These are phyloP conservation scores for Camelina neglecta DNA, from an alignment of 345 rosid genomes.

Conservation along the genomic window DNA sequence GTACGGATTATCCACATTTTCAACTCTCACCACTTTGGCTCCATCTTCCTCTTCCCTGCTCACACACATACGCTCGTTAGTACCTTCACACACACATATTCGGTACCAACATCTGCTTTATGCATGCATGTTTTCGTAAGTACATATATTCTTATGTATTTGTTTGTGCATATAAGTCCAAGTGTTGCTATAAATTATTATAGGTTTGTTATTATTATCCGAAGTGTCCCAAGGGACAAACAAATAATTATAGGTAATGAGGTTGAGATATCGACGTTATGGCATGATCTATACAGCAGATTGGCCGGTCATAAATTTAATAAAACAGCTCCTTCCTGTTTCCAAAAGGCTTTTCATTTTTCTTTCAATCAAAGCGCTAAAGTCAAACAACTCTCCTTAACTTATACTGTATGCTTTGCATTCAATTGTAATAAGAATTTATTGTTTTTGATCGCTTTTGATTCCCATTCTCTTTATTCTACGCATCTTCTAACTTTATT, in stretches of 20 bases:
- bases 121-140: not conserved
- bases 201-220: not conserved
- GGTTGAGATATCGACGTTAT: conserved; percentile 16
- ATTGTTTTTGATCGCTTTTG: not conserved
- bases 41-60: conserved; percentile 90
- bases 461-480: not conserved
- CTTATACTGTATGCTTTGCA: not conserved
- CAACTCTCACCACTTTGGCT: conserved; percentile 85
- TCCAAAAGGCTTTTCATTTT: conserved; percentile 14
- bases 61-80: not conserved
- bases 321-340: conserved; percentile 19
- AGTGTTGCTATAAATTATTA: not conserved
- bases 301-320: conserved; percentile 17
- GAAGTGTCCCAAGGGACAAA: not conserved
- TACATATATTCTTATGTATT: not conserved
- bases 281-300: conserved; percentile 26
- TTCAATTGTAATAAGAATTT: conserved; percentile 5
- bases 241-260: not conserved
- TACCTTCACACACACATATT: not conserved
- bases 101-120: conserved; percentile 23
- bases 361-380: not conserved
- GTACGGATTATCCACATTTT: conserved; percentile 89
- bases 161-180: not conserved
- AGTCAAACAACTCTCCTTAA: conserved; percentile 33
- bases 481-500: not conserved